A percentile compares a stretch with the other conserved stretches of the same genome.
Conservation (phyloP, 192 early-diverging fungal species). For the Phycomyces blakesleeanus region DNA sequence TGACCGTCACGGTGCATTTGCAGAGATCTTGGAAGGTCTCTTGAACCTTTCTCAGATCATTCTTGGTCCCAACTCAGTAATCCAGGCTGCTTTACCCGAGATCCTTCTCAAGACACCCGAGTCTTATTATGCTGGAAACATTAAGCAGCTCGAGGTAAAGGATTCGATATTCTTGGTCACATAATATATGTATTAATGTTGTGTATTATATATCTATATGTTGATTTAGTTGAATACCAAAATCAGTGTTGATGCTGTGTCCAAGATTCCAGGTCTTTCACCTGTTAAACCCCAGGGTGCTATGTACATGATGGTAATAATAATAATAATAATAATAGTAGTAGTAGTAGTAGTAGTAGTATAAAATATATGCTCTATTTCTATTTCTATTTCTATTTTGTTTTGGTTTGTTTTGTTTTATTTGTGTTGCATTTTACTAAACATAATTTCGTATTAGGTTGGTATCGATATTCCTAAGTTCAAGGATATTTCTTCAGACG, state of each 20-base stretch:
- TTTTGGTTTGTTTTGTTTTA: too few relatives aligned
- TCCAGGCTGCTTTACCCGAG: conserved; percentile 75
- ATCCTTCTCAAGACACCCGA: conserved; percentile 71
- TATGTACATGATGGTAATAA: conserved; percentile 82
- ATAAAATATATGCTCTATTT: too few relatives aligned
- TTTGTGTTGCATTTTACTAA: too few relatives aligned
- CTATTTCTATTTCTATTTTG: too few relatives aligned
- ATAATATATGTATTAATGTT: too few relatives aligned
- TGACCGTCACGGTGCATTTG: conserved; percentile 58
- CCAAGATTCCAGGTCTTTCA: conserved; percentile 64
- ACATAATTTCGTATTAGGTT: too few relatives aligned
- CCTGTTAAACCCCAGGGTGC: conserved; percentile 85
- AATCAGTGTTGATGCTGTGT: conserved; percentile 56
- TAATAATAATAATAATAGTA: too few relatives aligned
- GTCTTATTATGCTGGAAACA: conserved; percentile 64
- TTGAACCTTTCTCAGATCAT: conserved; percentile 72
- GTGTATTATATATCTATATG: too few relatives aligned
- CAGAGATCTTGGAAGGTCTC: conserved; percentile 64
- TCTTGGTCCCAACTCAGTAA: conserved; percentile 74
- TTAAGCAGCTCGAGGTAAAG: conserved; percentile 60
- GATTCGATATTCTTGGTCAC: too few relatives aligned
- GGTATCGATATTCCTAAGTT: conserved; percentile 66
- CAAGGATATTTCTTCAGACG: conserved; percentile 68
- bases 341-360: too few relatives aligned
- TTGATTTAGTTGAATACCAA: conserved; percentile 54